Percentiles rank a stretch among this genome's conserved stretches.
Conservation (phyloP, 2,329 filamentous ascomycete species). For the Cytospora schulzeri region DNA sequence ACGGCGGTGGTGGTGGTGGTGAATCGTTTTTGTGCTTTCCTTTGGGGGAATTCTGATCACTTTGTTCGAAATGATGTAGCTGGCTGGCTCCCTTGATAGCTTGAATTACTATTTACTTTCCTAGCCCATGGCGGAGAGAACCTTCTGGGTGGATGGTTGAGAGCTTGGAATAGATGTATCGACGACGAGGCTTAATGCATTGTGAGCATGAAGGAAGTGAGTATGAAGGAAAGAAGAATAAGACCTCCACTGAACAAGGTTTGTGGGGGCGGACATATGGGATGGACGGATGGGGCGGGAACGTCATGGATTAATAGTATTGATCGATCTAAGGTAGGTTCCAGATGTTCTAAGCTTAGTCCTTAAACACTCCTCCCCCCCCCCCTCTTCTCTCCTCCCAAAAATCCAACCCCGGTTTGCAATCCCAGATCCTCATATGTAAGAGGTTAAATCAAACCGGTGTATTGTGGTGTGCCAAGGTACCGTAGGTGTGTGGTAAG, state of each 20-base stretch:
- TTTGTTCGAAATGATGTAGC: background rate
- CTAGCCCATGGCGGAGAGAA: background rate
- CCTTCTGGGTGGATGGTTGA: background rate
- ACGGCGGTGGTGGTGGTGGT: background rate
- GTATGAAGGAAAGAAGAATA: background rate
- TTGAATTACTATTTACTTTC: background rate
- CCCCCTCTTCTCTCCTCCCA: background rate
- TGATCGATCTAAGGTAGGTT: background rate
- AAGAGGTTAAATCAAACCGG: background rate
- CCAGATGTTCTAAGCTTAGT: background rate
- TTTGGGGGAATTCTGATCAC: background rate
- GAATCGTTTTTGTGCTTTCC: background rate
- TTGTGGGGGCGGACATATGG: background rate
- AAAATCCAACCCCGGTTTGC: background rate
- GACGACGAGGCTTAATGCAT: too few species aligned
- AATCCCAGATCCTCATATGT: background rate
- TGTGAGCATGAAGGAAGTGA: background rate
- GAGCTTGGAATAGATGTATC: background rate
- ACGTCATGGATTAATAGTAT: background rate
- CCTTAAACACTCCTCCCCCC: too few species aligned
- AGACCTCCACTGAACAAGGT: background rate
- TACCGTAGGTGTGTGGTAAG: background rate
- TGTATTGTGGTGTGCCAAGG: too few species aligned
- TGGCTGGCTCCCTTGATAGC: background rate
- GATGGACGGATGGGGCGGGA: too few species aligned